phyloP scores from a whole-genome alignment of 2,329 filamentous ascomycete species.

The Mycosphaerella sp. region DNA sequence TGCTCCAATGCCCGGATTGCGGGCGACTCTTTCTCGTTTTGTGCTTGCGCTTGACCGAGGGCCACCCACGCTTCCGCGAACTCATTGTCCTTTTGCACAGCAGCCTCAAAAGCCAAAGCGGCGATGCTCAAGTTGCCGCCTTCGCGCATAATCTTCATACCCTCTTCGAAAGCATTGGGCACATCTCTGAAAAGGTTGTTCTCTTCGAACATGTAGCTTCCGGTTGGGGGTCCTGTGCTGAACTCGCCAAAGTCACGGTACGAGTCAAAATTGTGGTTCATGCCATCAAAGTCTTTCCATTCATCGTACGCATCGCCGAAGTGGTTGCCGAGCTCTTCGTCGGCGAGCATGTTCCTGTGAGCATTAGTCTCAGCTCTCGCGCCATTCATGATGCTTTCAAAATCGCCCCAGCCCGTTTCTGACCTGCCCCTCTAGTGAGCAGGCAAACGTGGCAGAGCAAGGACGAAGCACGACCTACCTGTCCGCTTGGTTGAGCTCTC shows the following conservation, averaged over 20 bases:
- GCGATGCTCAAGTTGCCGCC: constrained; percentile 92
- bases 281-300: constrained; percentile 68
- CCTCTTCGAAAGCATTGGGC: constrained; percentile 83
- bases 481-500: constrained; percentile 84
- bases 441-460: constrained; percentile 2
- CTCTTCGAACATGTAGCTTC: constrained; percentile 90
- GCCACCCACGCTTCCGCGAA: constrained; percentile 93
- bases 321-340: constrained; percentile 56
- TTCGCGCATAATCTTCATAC: constrained; percentile 84
- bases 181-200: constrained; percentile 83
- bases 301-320: constrained; percentile 73
- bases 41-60: constrained; percentile 85
- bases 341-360: constrained; percentile 58
- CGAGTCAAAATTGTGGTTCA: constrained; percentile 58
- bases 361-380: constrained; percentile 68
- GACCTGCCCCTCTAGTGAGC: constrained; percentile 36
- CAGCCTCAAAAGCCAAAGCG: constrained; percentile 90
- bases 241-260: constrained; percentile 43
- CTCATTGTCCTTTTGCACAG: constrained; percentile 78
- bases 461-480: constrained; percentile 53
- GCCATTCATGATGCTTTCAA: constrained; percentile 82
- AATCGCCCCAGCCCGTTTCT: constrained; percentile 74
- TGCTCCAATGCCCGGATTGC: constrained; percentile 91
- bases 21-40: constrained; percentile 97
- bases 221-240: constrained; percentile 42